Conservation (phyloP, 2,329 filamentous ascomycete genomes). For the Alternaria panax region DNA sequence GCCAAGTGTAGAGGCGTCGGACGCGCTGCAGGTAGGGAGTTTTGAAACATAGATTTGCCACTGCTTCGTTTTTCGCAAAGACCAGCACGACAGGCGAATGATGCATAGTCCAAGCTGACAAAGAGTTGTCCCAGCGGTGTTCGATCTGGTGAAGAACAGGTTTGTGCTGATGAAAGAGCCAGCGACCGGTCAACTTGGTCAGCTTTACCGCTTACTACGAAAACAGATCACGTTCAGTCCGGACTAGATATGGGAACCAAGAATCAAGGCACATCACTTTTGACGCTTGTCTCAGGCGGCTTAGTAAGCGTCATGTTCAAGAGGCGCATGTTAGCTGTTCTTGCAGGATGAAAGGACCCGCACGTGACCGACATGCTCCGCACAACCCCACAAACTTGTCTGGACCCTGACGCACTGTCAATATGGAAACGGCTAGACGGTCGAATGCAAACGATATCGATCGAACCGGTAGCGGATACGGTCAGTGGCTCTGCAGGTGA, state of each 20-base stretch:
- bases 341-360: not conserved
- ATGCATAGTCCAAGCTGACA: not conserved
- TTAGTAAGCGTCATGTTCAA: not conserved
- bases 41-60: not conserved
- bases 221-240: not conserved
- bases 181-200: slow-evolving; percentile 11
- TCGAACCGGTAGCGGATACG: not conserved
- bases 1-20: not conserved
- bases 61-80: not conserved
- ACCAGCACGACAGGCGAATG: not conserved
- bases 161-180: slow-evolving; percentile 12
- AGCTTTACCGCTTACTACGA: not conserved
- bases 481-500: not conserved
- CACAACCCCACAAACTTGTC: not conserved
- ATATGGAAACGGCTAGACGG: not conserved
- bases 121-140: not conserved
- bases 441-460: not conserved
- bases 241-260: not conserved
- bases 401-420: slow-evolving; percentile 1
- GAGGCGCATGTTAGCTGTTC: not conserved
- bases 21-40: not conserved
- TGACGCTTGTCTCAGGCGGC: not conserved
- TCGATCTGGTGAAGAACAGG: not conserved
- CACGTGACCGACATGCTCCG: slow-evolving; percentile 1
- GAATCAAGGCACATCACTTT: not conserved